Conservation (phyloP, 495 filamentous ascomycete species). For the Mycothermus thermophilus region DNA sequence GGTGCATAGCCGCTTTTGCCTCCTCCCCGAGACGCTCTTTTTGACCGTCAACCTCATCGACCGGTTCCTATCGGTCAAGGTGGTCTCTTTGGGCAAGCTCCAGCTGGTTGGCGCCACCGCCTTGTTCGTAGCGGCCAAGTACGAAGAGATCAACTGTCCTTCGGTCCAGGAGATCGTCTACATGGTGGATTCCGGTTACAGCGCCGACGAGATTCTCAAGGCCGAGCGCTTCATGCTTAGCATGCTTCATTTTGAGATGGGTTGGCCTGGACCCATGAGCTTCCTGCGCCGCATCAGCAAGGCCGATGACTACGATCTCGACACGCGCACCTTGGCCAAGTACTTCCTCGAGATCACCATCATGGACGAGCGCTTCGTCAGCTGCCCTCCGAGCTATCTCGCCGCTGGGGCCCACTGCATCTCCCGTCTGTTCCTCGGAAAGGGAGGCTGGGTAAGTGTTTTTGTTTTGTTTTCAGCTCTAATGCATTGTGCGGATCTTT, state of each 20-base stretch:
- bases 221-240: constrained; percentile 96
- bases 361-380: constrained; percentile 97
- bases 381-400: constrained; percentile 73
- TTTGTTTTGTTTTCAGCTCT: not conserved
- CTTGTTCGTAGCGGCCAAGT: constrained; percentile 92
- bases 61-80: constrained; percentile 86
- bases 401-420: constrained; percentile 90
- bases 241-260: constrained; percentile 88
- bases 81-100: constrained; percentile 86
- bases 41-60: constrained; percentile 92
- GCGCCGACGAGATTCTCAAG: constrained; percentile 83
- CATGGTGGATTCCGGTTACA: constrained; percentile 93
- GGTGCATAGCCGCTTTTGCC: constrained; percentile 78
- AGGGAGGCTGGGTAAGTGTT: constrained; percentile 76
- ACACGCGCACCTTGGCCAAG: constrained; percentile 91
- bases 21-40: constrained; percentile 90
- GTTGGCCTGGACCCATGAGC: constrained; percentile 97
- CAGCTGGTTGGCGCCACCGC: constrained; percentile 95
- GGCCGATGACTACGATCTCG: constrained; percentile 92
- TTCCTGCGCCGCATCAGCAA: constrained; percentile 95
- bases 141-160: constrained; percentile 95
- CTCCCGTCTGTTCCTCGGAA: constrained; percentile 73
- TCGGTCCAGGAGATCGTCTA: constrained; percentile 91
- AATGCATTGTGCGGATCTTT: too few species aligned
- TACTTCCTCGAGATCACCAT: constrained; percentile 94